These are phyloP conservation scores for Solanum neorickii DNA, from an alignment of 257 asterid species.

Conservation along the genomic window DNA sequence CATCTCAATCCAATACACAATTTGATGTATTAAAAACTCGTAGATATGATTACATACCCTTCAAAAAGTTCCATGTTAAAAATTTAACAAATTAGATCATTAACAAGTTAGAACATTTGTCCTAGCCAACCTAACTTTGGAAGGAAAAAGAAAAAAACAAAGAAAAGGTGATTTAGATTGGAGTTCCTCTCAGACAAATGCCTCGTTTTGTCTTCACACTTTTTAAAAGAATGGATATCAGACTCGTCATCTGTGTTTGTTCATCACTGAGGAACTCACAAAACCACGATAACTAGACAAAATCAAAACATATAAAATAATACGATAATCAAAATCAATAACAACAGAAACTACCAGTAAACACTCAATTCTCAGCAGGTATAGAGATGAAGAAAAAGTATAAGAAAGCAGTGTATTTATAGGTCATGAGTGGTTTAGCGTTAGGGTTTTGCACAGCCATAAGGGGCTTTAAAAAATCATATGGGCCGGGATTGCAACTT, in stretches of 20 bases:
- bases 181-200: constrained; percentile 77
- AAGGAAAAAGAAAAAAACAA: no score
- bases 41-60: neutral
- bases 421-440: neutral
- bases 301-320: neutral
- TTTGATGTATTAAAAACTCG: neutral
- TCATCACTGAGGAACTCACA: constrained; percentile 54
- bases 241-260: constrained; percentile 71
- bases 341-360: neutral
- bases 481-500: neutral
- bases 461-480: neutral
- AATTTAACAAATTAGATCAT: no score
- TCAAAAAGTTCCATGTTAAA: neutral
- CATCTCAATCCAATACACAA: neutral
- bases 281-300: neutral
- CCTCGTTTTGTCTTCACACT: constrained; percentile 62
- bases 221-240: constrained; percentile 57
- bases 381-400: neutral
- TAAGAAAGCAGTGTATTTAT: neutral
- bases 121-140: neutral
- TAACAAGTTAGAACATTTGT: neutral
- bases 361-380: neutral
- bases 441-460: neutral
- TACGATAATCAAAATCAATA: neutral
- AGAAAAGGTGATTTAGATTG: neutral